Base-by-base conservation (phyloP, 441 rosid genomes). In the Populus hybrid region DNA sequence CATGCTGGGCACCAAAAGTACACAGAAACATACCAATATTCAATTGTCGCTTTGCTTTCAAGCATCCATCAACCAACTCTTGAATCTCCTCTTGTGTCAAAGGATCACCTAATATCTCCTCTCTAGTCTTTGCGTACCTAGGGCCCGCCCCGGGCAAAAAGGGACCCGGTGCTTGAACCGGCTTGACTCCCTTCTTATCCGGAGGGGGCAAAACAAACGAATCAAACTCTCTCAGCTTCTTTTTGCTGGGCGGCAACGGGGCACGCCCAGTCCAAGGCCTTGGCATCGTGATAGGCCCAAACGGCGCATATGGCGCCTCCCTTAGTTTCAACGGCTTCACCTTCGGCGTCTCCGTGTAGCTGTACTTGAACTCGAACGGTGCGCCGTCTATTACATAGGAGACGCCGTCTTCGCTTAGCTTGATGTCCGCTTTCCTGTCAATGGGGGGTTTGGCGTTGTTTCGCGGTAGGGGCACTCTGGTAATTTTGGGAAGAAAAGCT, bases 181-280 rank as follows among this genome's bases (percentile, higher is more conserved):
- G 92, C 64, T 95, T 95, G 34, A 95, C 90, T 12, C 97, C 95
- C 21, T 73, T 73, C 65, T 73, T 73, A 34, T 73, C 21, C 67
- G 69, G 86, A 81, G 97, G 97, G 4, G 99, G 99, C 82, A 92
- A 81, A 69, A 68, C 72, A n/a, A 95, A 95, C 5, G 99, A 93
- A 83, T 95, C 99, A 70, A 95, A 95, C 69, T 93, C 98, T 79
- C 82, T 88, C 86, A 88, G 81, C 80, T 90, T 87, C 79, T 92
- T 73, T 76, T 90, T 89, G 73, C 93, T 88, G 24, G 91, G 87
- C 16, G 93, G 97, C 72, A 89, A 74, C 71, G 98, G 98, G 5
- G 96, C 92, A 72, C 94, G 83, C 36, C 98, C 99, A 0, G 98
- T 95, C 99, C 98, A 95, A 21, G 98, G 99, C 82, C 99, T 84